Percentiles rank a stretch among this genome's conserved stretches.
phyloP scores from a whole-genome alignment of 176 grass and related monocot genomes.

The Oryza punctata region DNA sequence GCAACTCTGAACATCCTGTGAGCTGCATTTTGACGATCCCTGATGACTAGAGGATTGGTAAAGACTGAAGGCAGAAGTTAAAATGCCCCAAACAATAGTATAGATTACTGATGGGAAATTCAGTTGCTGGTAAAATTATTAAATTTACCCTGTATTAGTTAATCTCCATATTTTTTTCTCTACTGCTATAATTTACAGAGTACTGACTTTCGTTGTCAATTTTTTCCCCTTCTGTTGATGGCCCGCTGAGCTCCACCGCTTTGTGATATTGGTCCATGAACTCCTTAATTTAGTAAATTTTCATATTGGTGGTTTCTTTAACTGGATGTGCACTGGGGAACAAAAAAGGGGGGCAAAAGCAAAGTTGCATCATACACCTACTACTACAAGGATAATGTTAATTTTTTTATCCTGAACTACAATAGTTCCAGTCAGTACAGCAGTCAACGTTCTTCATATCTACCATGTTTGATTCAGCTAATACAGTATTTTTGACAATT shows the following conservation, averaged over 20 bases:
- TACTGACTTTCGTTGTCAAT: background rate
- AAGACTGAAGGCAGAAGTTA: background rate
- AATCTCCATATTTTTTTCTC: background rate
- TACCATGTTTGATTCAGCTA: background rate
- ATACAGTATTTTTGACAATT: background rate
- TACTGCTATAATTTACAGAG: background rate
- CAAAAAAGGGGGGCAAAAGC: background rate
- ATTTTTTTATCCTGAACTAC: constrained; percentile 1
- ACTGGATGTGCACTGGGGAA: background rate
- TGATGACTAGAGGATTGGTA: background rate
- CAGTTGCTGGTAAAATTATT: background rate
- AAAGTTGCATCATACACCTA: constrained; percentile 1
- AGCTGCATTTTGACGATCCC: background rate
- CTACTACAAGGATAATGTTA: background rate
- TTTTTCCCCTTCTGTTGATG: background rate
- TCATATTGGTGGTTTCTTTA: background rate
- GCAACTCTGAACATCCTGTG: background rate
- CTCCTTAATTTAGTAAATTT: background rate
- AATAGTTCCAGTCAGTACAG: background rate
- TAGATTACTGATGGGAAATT: background rate
- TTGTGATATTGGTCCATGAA: background rate
- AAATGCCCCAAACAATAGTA: background rate
- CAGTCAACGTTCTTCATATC: background rate
- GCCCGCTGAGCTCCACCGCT: background rate
- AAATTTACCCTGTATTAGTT: background rate